Evolutionary conservation across 2,329 filamentous ascomycete genomes (phyloP).

Genomic region (Colletotrichum incanum): DNA sequence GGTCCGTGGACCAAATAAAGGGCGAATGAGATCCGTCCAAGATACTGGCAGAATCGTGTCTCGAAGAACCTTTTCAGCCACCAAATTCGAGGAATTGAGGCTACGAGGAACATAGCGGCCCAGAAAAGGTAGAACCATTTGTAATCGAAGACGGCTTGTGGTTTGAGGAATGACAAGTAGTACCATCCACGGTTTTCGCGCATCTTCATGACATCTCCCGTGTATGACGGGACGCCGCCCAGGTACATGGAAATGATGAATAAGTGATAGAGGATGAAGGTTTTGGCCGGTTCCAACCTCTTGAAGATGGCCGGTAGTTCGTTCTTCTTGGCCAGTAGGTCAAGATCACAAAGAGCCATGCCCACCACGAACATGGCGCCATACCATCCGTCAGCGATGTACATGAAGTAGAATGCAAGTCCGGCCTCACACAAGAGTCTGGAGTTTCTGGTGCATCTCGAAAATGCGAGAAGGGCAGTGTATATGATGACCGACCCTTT

Average conservation of each 20-base stretch:
- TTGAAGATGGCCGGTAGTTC: conserved; percentile 67
- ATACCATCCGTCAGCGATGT: conserved; percentile 56
- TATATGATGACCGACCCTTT: conserved; percentile 76
- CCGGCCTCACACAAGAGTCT: conserved; percentile 50
- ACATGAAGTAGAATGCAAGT: conserved; percentile 54
- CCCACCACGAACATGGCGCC: conserved; percentile 50
- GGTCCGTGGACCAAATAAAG: conserved; percentile 75
- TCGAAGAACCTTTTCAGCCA: conserved; percentile 66
- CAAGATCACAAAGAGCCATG: conserved; percentile 57
- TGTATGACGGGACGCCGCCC: conserved; percentile 50
- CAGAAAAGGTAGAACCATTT: conserved; percentile 59
- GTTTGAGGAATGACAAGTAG: conserved; percentile 62
- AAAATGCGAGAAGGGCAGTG: conserved; percentile 61
- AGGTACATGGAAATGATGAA: conserved; percentile 52
- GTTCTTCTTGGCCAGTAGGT: conserved; percentile 56
- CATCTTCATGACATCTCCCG: conserved; percentile 22
- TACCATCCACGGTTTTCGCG: conserved; percentile 47
- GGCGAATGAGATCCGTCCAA: conserved; percentile 73
- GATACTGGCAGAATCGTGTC: conserved; percentile 66
- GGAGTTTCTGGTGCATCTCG: conserved; percentile 53
- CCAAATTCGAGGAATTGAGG: conserved; percentile 54
- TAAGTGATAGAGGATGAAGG: conserved; percentile 61
- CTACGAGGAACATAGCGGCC: conserved; percentile 55
- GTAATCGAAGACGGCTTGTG: conserved; percentile 74
- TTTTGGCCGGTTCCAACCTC: conserved; percentile 63